Conservation (phyloP, 2,329 filamentous ascomycete genomes). For the Trichoderma hamatum region DNA sequence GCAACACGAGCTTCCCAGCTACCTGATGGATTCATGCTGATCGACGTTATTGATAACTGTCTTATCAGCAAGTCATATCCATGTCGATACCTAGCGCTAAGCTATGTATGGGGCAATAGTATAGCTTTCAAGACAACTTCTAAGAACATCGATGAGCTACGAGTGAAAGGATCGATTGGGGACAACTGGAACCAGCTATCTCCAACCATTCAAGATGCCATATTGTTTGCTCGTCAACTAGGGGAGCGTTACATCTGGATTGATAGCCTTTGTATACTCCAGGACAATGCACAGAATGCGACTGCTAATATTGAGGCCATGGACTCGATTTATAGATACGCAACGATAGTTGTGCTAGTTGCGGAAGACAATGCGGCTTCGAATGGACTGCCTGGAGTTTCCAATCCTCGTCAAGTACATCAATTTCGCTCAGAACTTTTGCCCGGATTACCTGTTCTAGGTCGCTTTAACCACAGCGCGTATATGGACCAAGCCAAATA, state of each 20-base stretch:
- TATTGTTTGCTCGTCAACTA: background rate
- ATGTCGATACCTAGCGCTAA: background rate
- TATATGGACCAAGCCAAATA: background rate
- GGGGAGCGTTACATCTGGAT: conserved; percentile 3
- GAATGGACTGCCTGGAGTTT: background rate
- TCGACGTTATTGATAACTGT: background rate
- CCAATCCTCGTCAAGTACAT: background rate
- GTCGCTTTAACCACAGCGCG: background rate
- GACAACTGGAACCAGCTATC: background rate
- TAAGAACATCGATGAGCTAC: background rate
- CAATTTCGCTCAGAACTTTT: background rate
- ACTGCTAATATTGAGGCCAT: background rate
- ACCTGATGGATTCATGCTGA: background rate
- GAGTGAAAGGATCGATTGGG: background rate
- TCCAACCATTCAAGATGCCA: background rate
- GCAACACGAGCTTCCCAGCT: background rate
- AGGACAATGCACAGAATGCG: background rate
- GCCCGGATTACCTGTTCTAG: background rate
- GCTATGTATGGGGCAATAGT: background rate
- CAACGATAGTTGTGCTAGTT: background rate
- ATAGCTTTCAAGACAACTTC: background rate
- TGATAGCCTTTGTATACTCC: background rate
- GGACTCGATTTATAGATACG: background rate
- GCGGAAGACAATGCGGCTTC: background rate
- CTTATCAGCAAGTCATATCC: background rate